Evolutionary conservation across 2,329 filamentous ascomycete genomes (phyloP).

Genomic region (Endocalyx cinctus): DNA sequence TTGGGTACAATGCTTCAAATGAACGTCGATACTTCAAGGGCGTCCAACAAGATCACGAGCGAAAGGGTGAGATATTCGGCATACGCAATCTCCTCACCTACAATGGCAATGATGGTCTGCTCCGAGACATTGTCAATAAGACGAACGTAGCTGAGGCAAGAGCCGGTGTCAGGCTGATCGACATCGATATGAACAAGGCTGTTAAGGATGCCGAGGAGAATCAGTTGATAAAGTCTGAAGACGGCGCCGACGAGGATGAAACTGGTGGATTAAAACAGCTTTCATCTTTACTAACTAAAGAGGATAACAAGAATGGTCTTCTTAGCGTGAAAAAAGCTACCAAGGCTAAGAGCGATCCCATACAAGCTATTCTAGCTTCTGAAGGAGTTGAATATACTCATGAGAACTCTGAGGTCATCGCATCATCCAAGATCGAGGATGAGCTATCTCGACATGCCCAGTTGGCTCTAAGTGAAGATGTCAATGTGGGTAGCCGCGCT

Average conservation of each 20-base stretch:
- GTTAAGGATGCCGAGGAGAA: slow-evolving; percentile 46
- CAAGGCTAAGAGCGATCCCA: slow-evolving; percentile 60
- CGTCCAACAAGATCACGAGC: slow-evolving; percentile 75
- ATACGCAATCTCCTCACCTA: slow-evolving; percentile 82
- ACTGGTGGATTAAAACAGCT: slow-evolving; percentile 70
- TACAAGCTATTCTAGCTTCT: slow-evolving; percentile 82
- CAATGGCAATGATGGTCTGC: slow-evolving; percentile 70
- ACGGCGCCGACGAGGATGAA: slow-evolving; percentile 48
- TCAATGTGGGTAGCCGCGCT: slow-evolving; percentile 47
- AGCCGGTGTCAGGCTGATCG: slow-evolving; percentile 75
- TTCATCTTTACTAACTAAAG: slow-evolving; percentile 50
- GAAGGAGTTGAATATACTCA: slow-evolving; percentile 94
- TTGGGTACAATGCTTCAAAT: slow-evolving; percentile 87
- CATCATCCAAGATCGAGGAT: slow-evolving; percentile 86
- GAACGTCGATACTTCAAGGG: slow-evolving; percentile 95
- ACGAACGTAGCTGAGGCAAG: slow-evolving; percentile 94
- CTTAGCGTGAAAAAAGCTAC: slow-evolving; percentile 30
- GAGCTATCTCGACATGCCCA: slow-evolving; percentile 74
- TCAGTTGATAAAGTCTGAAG: slow-evolving; percentile 41
- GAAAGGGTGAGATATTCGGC: slow-evolving; percentile 93
- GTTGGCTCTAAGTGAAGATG: slow-evolving; percentile 42
- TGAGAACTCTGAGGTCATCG: slow-evolving; percentile 92
- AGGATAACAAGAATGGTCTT: slow-evolving; percentile 40
- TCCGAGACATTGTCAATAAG: slow-evolving; percentile 96
- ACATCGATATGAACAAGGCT: slow-evolving; percentile 65